These are phyloP conservation scores for Russula sp. DNA, from an alignment of 768 basidiomycete genomes.

Conservation along the genomic window DNA sequence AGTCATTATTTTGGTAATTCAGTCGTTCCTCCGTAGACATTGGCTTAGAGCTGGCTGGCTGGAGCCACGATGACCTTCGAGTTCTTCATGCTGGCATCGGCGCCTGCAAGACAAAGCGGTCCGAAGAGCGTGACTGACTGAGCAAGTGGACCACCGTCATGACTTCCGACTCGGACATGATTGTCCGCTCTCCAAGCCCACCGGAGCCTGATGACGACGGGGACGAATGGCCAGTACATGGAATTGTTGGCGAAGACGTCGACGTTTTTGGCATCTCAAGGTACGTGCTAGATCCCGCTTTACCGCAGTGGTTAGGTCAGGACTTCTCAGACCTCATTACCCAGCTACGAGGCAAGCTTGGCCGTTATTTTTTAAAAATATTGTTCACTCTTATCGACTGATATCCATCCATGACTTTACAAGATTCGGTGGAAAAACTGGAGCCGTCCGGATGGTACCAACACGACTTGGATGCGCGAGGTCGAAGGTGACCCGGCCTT, in stretches of 20 bases:
- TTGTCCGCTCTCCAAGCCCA: slow-evolving; percentile 17
- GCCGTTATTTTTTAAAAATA: background rate
- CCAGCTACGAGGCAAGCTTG: slow-evolving; percentile 21
- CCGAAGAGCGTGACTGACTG: background rate
- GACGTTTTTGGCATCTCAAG: slow-evolving; percentile 20
- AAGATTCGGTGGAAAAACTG: slow-evolving; percentile 23
- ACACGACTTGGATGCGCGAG: slow-evolving; percentile 22
- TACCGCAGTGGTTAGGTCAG: background rate
- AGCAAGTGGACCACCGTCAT: background rate
- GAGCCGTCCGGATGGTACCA: slow-evolving; percentile 21
- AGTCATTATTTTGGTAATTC: background rate
- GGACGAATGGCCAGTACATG: slow-evolving; percentile 23
- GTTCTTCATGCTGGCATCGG: too few species aligned
- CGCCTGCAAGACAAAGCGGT: too few species aligned
- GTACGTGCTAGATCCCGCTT: background rate
- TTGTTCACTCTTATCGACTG: background rate
- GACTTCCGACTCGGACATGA: background rate
- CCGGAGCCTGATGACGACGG: slow-evolving; percentile 16
- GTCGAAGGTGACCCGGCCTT: slow-evolving; percentile 1
- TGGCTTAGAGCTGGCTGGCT: too few species aligned
- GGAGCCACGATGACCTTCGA: too few species aligned
- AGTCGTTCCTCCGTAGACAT: too few species aligned
- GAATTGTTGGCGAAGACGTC: slow-evolving; percentile 23
- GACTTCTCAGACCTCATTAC: background rate
- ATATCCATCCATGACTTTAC: background rate